Evolutionary conservation across 768 basidiomycete species (phyloP).

Genomic region (Auriscalpium orientale): DNA sequence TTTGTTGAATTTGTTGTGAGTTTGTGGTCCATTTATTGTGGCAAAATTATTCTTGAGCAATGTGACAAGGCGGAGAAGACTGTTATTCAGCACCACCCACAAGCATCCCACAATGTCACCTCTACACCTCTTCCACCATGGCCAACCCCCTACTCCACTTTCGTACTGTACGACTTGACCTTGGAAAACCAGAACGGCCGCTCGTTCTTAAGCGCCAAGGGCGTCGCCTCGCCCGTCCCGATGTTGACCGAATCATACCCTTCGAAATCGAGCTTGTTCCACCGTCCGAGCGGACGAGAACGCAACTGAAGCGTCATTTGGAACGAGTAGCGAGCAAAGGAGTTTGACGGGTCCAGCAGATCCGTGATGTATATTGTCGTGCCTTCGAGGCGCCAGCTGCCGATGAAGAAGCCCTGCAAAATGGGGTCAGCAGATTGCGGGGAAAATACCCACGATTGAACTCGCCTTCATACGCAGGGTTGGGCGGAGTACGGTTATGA

Average conservation of each 20-base stretch:
- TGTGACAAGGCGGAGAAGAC: too few species aligned
- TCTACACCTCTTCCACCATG: too few species aligned
- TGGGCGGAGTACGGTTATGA: slow-evolving; percentile 72
- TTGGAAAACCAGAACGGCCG: slow-evolving; percentile 94
- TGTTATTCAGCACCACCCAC: too few species aligned
- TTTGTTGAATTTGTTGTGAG: too few species aligned
- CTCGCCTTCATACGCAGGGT: slow-evolving; percentile 70
- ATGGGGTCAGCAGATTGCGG: neutral
- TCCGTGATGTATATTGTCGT: slow-evolving; percentile 53
- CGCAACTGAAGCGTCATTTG: slow-evolving; percentile 64
- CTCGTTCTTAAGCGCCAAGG: slow-evolving; percentile 73
- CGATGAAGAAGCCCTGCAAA: slow-evolving; percentile 59
- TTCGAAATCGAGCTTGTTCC: slow-evolving; percentile 72
- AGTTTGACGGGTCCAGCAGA: slow-evolving; percentile 44
- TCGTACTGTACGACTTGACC: slow-evolving; percentile 54
- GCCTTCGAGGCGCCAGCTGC: slow-evolving; percentile 64
- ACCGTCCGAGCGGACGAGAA: slow-evolving; percentile 77
- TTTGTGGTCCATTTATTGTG: too few species aligned
- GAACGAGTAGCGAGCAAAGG: slow-evolving; percentile 51
- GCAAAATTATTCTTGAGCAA: too few species aligned
- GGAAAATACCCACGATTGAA: neutral
- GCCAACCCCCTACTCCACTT: slow-evolving; percentile 7
- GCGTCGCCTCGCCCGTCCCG: slow-evolving; percentile 64
- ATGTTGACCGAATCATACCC: slow-evolving; percentile 71
- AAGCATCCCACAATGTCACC: too few species aligned